These are phyloP conservation scores for Paraphoma chrysanthemicola DNA, from an alignment of 2,329 filamentous ascomycete genomes.

Conservation along the genomic window DNA sequence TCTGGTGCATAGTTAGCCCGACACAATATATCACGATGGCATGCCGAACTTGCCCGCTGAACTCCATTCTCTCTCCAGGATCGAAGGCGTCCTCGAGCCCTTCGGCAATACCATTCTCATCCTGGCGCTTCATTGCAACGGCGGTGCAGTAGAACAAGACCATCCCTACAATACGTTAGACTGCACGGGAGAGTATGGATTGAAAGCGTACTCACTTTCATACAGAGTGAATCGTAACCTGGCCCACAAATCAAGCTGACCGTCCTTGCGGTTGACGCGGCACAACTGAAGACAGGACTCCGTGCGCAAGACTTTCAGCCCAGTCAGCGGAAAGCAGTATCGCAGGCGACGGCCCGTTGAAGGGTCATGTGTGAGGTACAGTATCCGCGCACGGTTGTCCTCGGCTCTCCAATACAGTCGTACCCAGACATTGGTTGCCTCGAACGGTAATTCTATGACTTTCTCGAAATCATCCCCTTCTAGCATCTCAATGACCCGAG, in stretches of 20 bases:
- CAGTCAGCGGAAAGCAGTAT: constrained; percentile 60
- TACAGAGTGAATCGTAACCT: constrained; percentile 62
- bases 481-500: constrained; percentile 42
- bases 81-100: constrained; percentile 59
- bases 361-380: constrained; percentile 56
- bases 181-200: neutral
- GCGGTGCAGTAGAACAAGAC: constrained; percentile 65
- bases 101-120: constrained; percentile 50
- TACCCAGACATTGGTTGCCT: constrained; percentile 54
- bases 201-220: constrained; percentile 54
- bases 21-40: neutral
- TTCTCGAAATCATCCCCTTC: constrained; percentile 51
- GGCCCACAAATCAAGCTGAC: constrained; percentile 59
- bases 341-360: constrained; percentile 47
- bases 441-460: constrained; percentile 54
- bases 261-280: constrained; percentile 48
- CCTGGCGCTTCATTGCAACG: constrained; percentile 65
- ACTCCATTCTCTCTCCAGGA: constrained; percentile 53
- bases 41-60: constrained; percentile 53
- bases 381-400: constrained; percentile 61
- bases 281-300: constrained; percentile 51
- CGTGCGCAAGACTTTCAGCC: constrained; percentile 51
- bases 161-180: constrained; percentile 51
- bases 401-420: constrained; percentile 59
- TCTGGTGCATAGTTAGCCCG: constrained; percentile 41